Base-by-base conservation (phyloP, 2,329 filamentous ascomycete species). In the Paraphaeosphaeria sporulosa region DNA sequence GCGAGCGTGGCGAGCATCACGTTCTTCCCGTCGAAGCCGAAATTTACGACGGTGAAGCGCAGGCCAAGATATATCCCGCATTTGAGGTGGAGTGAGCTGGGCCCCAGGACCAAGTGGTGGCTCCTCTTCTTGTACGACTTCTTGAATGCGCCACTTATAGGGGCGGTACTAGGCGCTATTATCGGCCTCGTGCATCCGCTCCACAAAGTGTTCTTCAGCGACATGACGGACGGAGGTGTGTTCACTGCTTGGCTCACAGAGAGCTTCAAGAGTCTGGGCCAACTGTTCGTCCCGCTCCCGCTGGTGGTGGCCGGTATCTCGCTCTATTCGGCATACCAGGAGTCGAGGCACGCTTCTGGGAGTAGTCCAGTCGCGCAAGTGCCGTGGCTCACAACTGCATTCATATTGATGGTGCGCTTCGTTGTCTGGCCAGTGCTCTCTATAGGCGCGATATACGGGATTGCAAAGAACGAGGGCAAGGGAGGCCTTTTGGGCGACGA, bases 401-500 rank as follows among this genome's bases (percentile, higher is more conserved):
- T 73, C 48, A 67, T 74, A 4, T 61, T 75, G 2, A 32, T 69
- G 1, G 51, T 72, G 2, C 64, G 71, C 21, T 75, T 75, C 46
- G n/a, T 73, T 19, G 7, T 71, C 1, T 75, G 72, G 72, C 72
- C 71, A 1, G 48, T 67, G 0, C 43, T 70, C 19, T 69, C 65
- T 1, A 86, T 90, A 25, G 76, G 78, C 0, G 36, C 83, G 3
- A 81, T 90, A 9, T 89, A 86, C 64, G 62, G 73, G 0, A 69
- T 90, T 5, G 86, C 84, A 0, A 81, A 79, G 8, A 79, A 77
- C 32, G 79, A 78, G 51, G 87, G 86, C 0, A 67, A 65, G 1
- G 46, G 55, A 8, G 64, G 62, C 7, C 27, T 86, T 2, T 68
- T 90, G 1, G 79, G 80, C 1, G 66, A 79, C 3, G 88, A 90